Base-by-base conservation (phyloP, 73 alveolate species). In the Paramecium caudatum region DNA sequence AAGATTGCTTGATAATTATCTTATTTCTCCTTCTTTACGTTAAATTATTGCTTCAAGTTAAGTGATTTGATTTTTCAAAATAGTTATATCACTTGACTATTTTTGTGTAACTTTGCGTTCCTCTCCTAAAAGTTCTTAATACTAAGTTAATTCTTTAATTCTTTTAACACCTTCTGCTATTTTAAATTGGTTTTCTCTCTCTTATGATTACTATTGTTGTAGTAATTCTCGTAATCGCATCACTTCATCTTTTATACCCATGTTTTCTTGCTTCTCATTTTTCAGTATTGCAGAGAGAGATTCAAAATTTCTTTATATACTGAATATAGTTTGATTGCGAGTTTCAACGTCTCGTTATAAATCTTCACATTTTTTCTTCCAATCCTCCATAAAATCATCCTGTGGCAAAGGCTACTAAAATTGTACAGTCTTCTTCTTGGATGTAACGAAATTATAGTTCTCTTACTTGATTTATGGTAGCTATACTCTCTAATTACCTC, bases 301-400 rank as follows among this genome's bases (percentile, higher is more conserved):
- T 74, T 74, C 88, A 74, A 74, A 74, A 74, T 74, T 74, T 15
- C 88, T 74, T 12, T 74, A 34, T 15, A 74, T 37, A 74, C 88
- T 74, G 10, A 74, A 74, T 4, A 74, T 74, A 1, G 69, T 45
- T 45, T 74, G 15, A 74, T 74, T 74, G 5, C 88, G 36, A 6
- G 39, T 37, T 19, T 74, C 88, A 4, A 74, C 45, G 43, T 74
- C 88, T 15, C 32, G 36, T 74, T 36, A 74, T 45, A 74, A 74
- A 41, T 74, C 88, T 17, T 74, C 88, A 41, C 88, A 74, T 74
- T 74, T 74, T 34, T 43, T 74, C 13, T 45, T 74, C 88, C 88
- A 74, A 74, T 74, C 88, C 23, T 55, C 80, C 30, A 27, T 12
- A 55, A 23, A 55, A 16, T 55, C 80, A 27, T 55, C 80, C 12